These are phyloP conservation scores for Pyrenophora tritici-repentis DNA, from an alignment of 2,329 filamentous ascomycete species.

Conservation along the genomic window DNA sequence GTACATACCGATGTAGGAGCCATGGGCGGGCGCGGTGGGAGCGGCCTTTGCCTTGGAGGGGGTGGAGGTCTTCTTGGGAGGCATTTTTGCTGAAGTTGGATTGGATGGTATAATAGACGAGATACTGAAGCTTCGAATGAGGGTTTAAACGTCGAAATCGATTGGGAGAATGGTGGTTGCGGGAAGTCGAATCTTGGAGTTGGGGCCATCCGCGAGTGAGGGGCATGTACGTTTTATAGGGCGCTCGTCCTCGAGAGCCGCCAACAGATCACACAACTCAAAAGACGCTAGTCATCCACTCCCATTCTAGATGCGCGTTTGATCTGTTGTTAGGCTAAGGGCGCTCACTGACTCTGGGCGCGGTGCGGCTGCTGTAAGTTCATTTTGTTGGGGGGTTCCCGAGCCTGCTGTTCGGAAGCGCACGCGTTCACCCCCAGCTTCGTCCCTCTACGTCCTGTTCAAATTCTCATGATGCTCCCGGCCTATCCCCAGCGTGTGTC, in stretches of 20 bases:
- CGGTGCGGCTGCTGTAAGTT: slow-evolving; percentile 18
- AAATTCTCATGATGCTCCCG: slow-evolving; percentile 7
- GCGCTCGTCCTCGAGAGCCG: slow-evolving; percentile 7
- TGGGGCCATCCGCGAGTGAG: slow-evolving; percentile 33
- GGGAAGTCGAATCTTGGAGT: slow-evolving; percentile 34
- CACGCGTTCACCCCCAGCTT: slow-evolving; percentile 20
- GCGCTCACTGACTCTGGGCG: slow-evolving; percentile 29
- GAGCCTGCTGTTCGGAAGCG: slow-evolving; percentile 26
- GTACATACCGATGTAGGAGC: slow-evolving; percentile 67
- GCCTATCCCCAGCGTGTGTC: not conserved
- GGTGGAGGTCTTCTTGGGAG: slow-evolving; percentile 66
- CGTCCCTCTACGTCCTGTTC: slow-evolving; percentile 16
- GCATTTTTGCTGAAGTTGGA: slow-evolving; percentile 56
- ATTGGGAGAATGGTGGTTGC: slow-evolving; percentile 23
- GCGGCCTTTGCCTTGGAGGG: slow-evolving; percentile 63
- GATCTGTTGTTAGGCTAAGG: slow-evolving; percentile 26
- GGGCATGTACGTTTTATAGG: slow-evolving; percentile 35
- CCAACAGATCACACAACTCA: slow-evolving; percentile 38
- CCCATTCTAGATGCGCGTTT: slow-evolving; percentile 37
- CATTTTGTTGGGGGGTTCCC: slow-evolving; percentile 30
- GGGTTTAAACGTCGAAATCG: slow-evolving; percentile 26
- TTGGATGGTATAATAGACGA: slow-evolving; percentile 30
- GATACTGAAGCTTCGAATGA: slow-evolving; percentile 45
- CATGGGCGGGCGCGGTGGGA: slow-evolving; percentile 60
- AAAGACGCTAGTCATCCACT: slow-evolving; percentile 30